Percentiles rank a stretch among this genome's conserved stretches.
These are phyloP conservation scores for Tetraselmis chui DNA, from an alignment of 139 green algal species.

Conservation along the genomic window DNA sequence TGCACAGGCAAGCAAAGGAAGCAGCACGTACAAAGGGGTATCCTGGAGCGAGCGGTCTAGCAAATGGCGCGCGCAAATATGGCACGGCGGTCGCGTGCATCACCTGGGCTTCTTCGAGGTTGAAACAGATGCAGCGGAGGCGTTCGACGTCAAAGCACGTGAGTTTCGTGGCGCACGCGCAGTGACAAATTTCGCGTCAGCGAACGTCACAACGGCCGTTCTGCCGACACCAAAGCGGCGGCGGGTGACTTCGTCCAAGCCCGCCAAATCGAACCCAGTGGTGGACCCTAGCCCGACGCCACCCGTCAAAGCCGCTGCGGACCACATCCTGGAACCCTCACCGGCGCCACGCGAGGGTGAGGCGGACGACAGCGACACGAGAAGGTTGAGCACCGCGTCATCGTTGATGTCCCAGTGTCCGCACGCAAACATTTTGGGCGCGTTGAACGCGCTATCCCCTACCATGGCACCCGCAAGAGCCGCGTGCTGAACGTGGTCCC, in stretches of 20 bases:
- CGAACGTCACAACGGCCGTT: too few relatives aligned
- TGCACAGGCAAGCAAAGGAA: constrained; percentile 18
- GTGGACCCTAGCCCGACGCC: neutral
- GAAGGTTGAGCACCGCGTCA: neutral
- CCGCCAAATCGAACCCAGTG: neutral
- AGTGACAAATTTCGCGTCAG: neutral
- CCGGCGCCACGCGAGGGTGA: too few relatives aligned
- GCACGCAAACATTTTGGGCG: neutral
- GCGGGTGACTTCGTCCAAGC: neutral
- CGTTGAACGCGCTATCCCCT: neutral
- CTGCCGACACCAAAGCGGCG: neutral
- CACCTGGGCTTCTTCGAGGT: neutral
- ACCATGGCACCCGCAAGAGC: too few relatives aligned
- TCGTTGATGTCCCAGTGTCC: neutral
- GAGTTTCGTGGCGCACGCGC: neutral
- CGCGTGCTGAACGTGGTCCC: too few relatives aligned
- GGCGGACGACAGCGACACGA: too few relatives aligned
- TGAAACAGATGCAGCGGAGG: neutral
- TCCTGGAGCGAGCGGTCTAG: constrained; percentile 29
- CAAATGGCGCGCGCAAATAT: constrained; percentile 29
- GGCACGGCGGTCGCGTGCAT: neutral
- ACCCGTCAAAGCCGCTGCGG: neutral
- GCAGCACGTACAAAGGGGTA: constrained; percentile 27
- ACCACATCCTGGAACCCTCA: too few relatives aligned
- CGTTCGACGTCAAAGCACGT: neutral